Percentiles rank a stretch among this genome's conserved stretches.
Evolutionary conservation across 1,139 yeast genomes (phyloP).

Genomic region (Chernovozyma aurita): DNA sequence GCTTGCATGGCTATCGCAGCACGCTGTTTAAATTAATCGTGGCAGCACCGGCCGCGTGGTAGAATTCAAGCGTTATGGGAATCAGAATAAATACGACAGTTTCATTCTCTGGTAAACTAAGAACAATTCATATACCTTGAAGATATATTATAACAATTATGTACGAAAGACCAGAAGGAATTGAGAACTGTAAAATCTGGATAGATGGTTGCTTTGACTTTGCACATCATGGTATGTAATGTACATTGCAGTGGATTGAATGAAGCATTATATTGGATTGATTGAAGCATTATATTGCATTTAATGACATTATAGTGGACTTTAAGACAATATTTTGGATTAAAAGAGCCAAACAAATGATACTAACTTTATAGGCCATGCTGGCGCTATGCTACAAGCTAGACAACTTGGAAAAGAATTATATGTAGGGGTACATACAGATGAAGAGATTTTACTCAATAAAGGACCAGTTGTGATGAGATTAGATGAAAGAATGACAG

Average conservation of each 20-base stretch:
- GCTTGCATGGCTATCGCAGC: too few relatives aligned
- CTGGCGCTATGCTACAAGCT: conserved; percentile 95
- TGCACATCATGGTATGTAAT: conserved; percentile 79
- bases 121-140: too few relatives aligned
- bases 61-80: too few relatives aligned
- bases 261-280: background rate
- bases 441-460: conserved; percentile 73
- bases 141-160: too few relatives aligned
- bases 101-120: too few relatives aligned
- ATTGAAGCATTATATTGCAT: too few relatives aligned
- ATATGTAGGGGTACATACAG: conserved; percentile 87
- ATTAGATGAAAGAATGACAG: conserved; percentile 69
- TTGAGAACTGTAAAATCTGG: conserved; percentile 60
- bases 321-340: too few relatives aligned
- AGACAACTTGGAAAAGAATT: conserved; percentile 70
- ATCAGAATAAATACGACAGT: too few relatives aligned
- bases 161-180: conserved; percentile 44
- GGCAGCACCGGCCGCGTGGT: too few relatives aligned
- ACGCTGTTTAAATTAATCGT: too few relatives aligned
- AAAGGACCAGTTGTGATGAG: conserved; percentile 96
- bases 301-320: too few relatives aligned
- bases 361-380: conserved; percentile 51
- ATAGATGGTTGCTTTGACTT: conserved; percentile 97
- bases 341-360: background rate
- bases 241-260: background rate